Evolutionary conservation across 2,329 filamentous ascomycete species (phyloP).

Genomic region (Xylariaceae sp.): DNA sequence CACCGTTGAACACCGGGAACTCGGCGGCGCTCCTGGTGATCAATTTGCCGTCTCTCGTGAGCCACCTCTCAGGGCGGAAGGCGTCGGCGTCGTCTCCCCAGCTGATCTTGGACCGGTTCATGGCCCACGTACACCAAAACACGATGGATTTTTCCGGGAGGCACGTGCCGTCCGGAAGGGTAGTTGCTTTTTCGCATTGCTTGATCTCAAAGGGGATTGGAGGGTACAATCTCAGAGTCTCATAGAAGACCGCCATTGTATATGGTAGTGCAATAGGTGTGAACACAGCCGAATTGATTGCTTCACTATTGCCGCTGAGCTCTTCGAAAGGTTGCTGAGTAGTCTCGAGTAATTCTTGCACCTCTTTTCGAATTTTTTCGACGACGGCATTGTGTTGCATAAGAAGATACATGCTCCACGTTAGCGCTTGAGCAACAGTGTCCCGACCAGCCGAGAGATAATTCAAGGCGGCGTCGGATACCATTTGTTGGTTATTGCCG

Average conservation of each 20-base stretch:
- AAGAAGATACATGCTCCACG: conserved; percentile 65
- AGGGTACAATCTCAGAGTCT: conserved; percentile 63
- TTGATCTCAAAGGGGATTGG: conserved; percentile 69
- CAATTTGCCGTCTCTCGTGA: conserved; percentile 46
- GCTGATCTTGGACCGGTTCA: conserved; percentile 58
- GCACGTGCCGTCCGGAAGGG: conserved; percentile 62
- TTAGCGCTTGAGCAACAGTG: conserved; percentile 66
- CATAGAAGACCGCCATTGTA: conserved; percentile 64
- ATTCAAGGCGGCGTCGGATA: conserved; percentile 67
- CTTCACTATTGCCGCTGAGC: background rate
- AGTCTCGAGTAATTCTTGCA: conserved; percentile 32
- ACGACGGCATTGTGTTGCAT: conserved; percentile 51
- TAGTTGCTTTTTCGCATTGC: conserved; percentile 54
- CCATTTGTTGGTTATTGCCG: conserved; percentile 51
- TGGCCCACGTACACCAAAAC: conserved; percentile 67
- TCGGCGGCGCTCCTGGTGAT: conserved; percentile 54
- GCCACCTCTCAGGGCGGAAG: conserved; percentile 62
- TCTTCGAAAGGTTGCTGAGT: conserved; percentile 6
- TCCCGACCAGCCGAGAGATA: conserved; percentile 67
- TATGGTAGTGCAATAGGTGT: conserved; percentile 54
- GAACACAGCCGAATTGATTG: conserved; percentile 39
- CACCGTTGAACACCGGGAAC: conserved; percentile 68
- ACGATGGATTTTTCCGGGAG: conserved; percentile 58
- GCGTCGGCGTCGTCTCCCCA: conserved; percentile 60
- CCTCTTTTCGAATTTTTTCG: conserved; percentile 47